These are phyloP conservation scores for Boeremia exigua DNA, from an alignment of 2,329 filamentous ascomycete species.

Conservation along the genomic window DNA sequence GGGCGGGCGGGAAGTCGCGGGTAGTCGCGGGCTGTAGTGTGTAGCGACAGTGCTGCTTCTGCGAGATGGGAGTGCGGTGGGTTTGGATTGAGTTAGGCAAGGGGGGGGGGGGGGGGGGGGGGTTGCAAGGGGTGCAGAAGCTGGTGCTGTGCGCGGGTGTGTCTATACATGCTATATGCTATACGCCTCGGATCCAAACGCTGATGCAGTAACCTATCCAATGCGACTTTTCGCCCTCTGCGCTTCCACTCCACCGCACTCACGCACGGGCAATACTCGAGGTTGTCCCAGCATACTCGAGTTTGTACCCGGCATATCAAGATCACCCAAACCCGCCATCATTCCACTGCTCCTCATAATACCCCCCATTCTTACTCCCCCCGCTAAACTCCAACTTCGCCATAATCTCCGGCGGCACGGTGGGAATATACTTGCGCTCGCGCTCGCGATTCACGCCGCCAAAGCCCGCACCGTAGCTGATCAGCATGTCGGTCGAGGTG, in stretches of 20 bases:
- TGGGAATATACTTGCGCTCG: slow-evolving; percentile 94
- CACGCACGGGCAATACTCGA: too few relatives aligned
- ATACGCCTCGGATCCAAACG: neutral
- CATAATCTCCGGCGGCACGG: slow-evolving; percentile 90
- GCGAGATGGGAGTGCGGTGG: too few relatives aligned
- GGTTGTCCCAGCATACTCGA: too few relatives aligned
- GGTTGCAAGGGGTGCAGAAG: too few relatives aligned
- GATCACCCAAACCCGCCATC: slow-evolving; percentile 44
- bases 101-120: too few relatives aligned
- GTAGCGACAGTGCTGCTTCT: too few relatives aligned
- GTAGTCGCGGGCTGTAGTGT: too few relatives aligned
- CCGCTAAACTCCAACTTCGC: slow-evolving; percentile 75
- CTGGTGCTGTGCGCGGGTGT: neutral
- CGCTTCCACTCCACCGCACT: too few relatives aligned
- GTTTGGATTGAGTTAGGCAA: too few relatives aligned
- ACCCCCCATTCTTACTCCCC: slow-evolving; percentile 37
- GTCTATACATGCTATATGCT: neutral
- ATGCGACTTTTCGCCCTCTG: too few relatives aligned
- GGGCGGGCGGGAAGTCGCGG: too few relatives aligned
- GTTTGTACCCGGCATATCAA: too few relatives aligned
- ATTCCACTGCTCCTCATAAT: slow-evolving; percentile 44
- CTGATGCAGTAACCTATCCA: neutral
- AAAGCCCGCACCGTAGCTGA: slow-evolving; percentile 93
- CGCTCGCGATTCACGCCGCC: slow-evolving; percentile 90
- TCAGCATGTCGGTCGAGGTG: slow-evolving; percentile 95